Base-by-base conservation (phyloP, 2,329 filamentous ascomycete species). In the Alternaria solani region DNA sequence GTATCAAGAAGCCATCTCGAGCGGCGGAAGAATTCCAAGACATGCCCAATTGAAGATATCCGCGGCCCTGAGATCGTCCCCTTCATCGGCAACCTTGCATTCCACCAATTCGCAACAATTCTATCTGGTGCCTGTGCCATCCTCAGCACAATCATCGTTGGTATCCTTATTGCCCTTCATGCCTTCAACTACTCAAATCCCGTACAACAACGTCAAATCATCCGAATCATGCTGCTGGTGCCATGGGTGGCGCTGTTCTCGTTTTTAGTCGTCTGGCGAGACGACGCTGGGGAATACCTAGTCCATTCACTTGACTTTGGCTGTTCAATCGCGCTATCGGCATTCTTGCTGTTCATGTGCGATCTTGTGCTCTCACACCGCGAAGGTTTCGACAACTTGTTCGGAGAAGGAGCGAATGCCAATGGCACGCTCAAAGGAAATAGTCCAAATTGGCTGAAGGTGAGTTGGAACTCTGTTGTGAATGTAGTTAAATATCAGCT, bases 311-410 rank as follows among this genome's bases (percentile, higher is more conserved):
- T 69, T 9, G 73, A 75, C 41, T 67, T 74, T 43, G 74, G 73
- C 18, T 74, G 70, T 46, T 62, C 73, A 8, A 68, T 76, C 34
- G 74, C 74, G 8, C 59, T 76, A 3, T 70, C 69, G 4, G 62
- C 70, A 0, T 75, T 76, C 52, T 43, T 76, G 41, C 59, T 77
- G 23, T 52, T 75, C n/a, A 68, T 75, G 59, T 76, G 75, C 65
- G 71, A 77, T 49, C 71, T 67, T 30, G 64, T 77, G 0, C 61
- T 77, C 11, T 60, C 62, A 9, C 66, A 72, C 52, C 59, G 55
- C 0, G 67, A 64, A 20, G 73, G 74, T 2, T 75, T 73, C 32
- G 71, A 77, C 9, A 66, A 69, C 23, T 58, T 76, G 4, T 75
- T 76, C 48, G 71, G 72, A 3, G 36, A 59, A 9, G 63, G 66